Evolutionary conservation across 441 rosid genomes (phyloP), one percentile per base, ranked within the genome.

Genomic region (Populus hybrid): DNA sequence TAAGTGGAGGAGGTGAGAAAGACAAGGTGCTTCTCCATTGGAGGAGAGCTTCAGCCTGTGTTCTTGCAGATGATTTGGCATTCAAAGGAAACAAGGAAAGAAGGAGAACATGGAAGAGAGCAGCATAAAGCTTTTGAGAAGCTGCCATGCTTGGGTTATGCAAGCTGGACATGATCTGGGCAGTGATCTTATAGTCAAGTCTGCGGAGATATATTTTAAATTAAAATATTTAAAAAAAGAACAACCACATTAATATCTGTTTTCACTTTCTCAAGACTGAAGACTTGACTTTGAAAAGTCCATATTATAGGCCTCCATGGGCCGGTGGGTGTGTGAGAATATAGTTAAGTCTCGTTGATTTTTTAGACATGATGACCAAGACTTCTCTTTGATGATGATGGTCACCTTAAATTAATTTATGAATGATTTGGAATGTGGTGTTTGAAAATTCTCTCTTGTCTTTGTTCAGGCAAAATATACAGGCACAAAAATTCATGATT

Each of bases 21-120:
- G 65, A 16, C 6, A 91, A 75, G 77, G 70, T 82, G 84, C 65
- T 73, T 83, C 82, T 89, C 95, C 95, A 89, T 72, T 61, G 80
- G 81, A 88, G 23, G n/a, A 91, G 32, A 30, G 32, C 32, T 30
- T 30, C 32, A 30, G 32, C 32, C 3, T 30, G 32, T 30, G 32
- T 30, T 79, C 73, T 81, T 71, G 86, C 85, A 5, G 89, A 85
- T 59, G 89, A 76, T 0, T 79, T 76, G 75, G 75, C 67, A 76
- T 66, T 74, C 46, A 76, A 34, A 16, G 89, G 85, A 81, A 89
- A 83, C 24, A 80, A 73, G 40, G 72, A 73, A 54, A 83, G 75
- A 3, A 82, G 4, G 14, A 84, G 36, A 34, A 83, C 2, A 24
- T 64, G 79, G 66, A 79, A 36, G 23, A 80, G 79, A 69, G 82